Percentiles rank a stretch among this genome's conserved stretches.
phyloP scores from a whole-genome alignment of 2,329 filamentous ascomycete species.

The Ascosphaera pollenicola region DNA sequence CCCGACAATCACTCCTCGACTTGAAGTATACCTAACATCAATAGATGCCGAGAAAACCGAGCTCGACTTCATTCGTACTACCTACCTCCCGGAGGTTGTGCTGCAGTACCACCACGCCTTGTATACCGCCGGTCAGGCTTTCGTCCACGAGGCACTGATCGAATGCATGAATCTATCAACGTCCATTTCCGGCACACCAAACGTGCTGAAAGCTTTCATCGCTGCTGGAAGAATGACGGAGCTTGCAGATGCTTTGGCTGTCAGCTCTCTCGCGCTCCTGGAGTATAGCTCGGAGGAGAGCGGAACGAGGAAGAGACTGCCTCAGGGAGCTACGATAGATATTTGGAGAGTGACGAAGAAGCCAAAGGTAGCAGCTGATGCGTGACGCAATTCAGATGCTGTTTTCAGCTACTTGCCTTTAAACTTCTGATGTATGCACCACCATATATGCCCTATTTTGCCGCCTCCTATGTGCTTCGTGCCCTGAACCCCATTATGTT shows the following conservation, averaged over 20 bases:
- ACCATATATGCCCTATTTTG: too few relatives aligned
- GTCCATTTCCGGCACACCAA: constrained; percentile 48
- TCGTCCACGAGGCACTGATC: constrained; percentile 55
- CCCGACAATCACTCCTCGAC: not conserved
- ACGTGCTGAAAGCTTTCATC: constrained; percentile 42
- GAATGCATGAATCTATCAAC: constrained; percentile 74
- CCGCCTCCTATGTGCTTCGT: too few relatives aligned
- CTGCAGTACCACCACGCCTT: constrained; percentile 66
- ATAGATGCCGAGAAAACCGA: constrained; percentile 35
- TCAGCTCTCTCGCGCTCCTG: constrained; percentile 48
- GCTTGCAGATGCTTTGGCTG: constrained; percentile 53
- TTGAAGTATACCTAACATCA: constrained; percentile 2
- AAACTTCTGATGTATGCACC: too few relatives aligned
- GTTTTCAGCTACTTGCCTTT: too few relatives aligned
- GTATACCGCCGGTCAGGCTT: constrained; percentile 51
- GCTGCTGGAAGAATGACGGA: constrained; percentile 48
- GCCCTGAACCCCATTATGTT: too few relatives aligned
- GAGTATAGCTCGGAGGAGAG: constrained; percentile 6
- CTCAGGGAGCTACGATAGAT: constrained; percentile 8
- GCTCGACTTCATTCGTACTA: constrained; percentile 42
- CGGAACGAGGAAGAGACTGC: constrained; percentile 18
- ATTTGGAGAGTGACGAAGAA: constrained; percentile 10
- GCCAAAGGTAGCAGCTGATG: not conserved
- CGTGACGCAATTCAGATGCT: not conserved
- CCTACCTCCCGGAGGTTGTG: constrained; percentile 68